Evolutionary conservation across 2,329 filamentous ascomycete genomes (phyloP).

Genomic region (Sporothrix brunneoviolacea): DNA sequence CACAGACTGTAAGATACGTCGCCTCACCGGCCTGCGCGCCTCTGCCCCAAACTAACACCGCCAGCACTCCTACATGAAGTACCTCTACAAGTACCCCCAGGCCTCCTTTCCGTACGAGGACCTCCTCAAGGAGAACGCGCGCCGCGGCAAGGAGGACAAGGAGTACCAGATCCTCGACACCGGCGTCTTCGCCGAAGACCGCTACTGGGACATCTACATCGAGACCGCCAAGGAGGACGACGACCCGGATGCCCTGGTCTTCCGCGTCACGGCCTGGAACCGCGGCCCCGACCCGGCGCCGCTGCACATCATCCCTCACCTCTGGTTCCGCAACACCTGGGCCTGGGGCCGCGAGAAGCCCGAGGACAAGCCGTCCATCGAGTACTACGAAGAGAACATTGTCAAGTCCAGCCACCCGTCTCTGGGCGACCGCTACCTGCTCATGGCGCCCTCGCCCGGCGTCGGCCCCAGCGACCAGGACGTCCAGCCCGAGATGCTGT

Average conservation of each 20-base stretch:
- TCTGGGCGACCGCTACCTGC: conserved; percentile 75
- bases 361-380: conserved; percentile 74
- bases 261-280: conserved; percentile 95
- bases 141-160: conserved; percentile 64
- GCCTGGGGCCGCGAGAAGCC: conserved; percentile 76
- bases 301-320: conserved; percentile 86
- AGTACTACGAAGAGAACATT: conserved; percentile 56
- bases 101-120: conserved; percentile 87
- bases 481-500: conserved; percentile 76
- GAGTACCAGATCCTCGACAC: conserved; percentile 94
- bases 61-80: conserved; percentile 98
- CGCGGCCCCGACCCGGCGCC: conserved; percentile 84
- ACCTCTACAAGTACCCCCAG: conserved; percentile 95
- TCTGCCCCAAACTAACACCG: not conserved
- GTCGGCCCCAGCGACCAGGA: conserved; percentile 72
- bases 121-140: conserved; percentile 75
- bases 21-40: not conserved
- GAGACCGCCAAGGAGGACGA: conserved; percentile 93
- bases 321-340: conserved; percentile 98
- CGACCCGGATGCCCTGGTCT: conserved; percentile 83
- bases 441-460: conserved; percentile 84
- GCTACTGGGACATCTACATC: conserved; percentile 96
- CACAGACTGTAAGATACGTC: conserved; percentile 42
- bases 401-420: conserved; percentile 72
- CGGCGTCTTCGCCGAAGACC: conserved; percentile 76